Conservation (phyloP, 2,329 filamentous ascomycete species). For the Xylaria sp. region DNA sequence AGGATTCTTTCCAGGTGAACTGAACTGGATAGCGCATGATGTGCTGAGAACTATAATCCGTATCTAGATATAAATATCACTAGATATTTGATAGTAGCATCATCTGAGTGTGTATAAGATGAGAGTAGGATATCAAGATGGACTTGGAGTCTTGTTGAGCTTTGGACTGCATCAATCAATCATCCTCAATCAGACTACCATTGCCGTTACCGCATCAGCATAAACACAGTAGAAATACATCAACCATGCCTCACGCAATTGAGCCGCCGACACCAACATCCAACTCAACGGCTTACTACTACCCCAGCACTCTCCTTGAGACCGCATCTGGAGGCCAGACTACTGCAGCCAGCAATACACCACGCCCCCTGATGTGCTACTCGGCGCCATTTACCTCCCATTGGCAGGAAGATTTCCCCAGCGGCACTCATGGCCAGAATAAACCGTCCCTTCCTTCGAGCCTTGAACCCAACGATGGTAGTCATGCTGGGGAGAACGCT, state of each 20-base stretch:
- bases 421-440: neutral
- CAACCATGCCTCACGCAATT: neutral
- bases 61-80: too few species aligned
- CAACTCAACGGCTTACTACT: constrained; percentile 1
- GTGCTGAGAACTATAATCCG: too few species aligned
- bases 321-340: neutral
- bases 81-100: too few species aligned
- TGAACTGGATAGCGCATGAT: too few species aligned
- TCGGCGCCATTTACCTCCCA: constrained; percentile 3
- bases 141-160: too few species aligned
- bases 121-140: too few species aligned
- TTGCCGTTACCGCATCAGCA: too few species aligned
- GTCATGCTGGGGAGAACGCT: neutral
- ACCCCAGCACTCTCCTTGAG: neutral
- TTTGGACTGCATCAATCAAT: too few species aligned
- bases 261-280: neutral
- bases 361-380: constrained; percentile 12
- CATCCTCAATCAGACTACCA: too few species aligned
- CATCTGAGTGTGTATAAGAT: too few species aligned
- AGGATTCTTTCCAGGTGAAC: too few species aligned
- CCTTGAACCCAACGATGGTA: neutral
- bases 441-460: neutral
- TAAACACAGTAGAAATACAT: too few species aligned
- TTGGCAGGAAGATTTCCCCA: constrained; percentile 11
- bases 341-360: neutral